Conservation (phyloP, 108 stramenopile genomes). For the Discostella stelligeroides region DNA sequence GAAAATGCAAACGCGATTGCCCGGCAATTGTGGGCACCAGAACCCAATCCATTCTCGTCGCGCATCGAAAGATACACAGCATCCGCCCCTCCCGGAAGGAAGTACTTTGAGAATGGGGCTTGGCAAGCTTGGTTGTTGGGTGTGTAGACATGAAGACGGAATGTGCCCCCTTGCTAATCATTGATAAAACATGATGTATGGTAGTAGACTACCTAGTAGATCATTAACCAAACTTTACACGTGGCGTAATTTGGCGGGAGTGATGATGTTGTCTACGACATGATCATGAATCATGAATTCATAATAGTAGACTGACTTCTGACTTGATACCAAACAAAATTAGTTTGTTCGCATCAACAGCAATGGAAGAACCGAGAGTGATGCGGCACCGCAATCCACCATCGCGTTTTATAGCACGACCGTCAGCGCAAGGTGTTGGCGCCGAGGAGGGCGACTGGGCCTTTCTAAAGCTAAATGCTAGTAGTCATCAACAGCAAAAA, state of each 20-base stretch:
- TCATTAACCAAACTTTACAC: too few species aligned
- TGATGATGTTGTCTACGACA: too few species aligned
- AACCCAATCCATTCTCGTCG: slow-evolving; percentile 75
- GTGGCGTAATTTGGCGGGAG: too few species aligned
- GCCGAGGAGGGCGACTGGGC: slow-evolving; percentile 8
- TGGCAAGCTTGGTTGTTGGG: slow-evolving; percentile 88
- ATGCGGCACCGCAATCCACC: not conserved
- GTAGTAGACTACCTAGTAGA: too few species aligned
- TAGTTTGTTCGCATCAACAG: too few species aligned
- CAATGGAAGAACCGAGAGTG: too few species aligned
- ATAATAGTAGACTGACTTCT: too few species aligned
- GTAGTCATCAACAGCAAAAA: not conserved
- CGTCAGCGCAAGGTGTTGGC: slow-evolving; percentile 3
- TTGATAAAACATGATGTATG: too few species aligned
- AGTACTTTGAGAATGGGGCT: slow-evolving; percentile 78
- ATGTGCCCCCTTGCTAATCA: too few species aligned
- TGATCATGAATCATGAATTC: too few species aligned
- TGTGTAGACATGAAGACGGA: too few species aligned
- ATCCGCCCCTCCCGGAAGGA: slow-evolving; percentile 51
- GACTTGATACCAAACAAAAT: too few species aligned
- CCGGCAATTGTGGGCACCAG: slow-evolving; percentile 65
- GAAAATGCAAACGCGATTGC: slow-evolving; percentile 7
- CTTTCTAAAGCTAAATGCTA: not conserved
- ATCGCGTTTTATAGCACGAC: slow-evolving; percentile 6
- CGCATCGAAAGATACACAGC: slow-evolving; percentile 52